A percentile compares a stretch with the other conserved stretches of the same genome.
phyloP scores from a whole-genome alignment of 192 early-diverging fungal species.

The Cetraspora pellucida region DNA sequence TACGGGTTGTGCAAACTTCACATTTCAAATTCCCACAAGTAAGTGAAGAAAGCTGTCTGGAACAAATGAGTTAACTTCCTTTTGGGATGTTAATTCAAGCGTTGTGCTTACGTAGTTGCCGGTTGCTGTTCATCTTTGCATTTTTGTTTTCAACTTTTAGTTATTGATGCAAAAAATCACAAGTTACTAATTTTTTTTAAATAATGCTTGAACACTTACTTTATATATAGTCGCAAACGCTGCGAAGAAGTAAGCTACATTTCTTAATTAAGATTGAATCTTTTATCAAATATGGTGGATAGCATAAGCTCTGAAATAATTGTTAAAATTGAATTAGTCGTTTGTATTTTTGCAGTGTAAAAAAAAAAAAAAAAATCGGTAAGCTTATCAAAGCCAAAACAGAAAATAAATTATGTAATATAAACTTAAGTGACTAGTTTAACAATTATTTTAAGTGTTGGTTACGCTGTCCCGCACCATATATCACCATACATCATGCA shows the following conservation, averaged over 20 bases:
- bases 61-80: neutral
- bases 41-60: neutral
- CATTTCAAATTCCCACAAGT: constrained; percentile 30
- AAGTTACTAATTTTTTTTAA: neutral
- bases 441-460: no score
- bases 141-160: neutral
- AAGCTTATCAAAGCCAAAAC: no score
- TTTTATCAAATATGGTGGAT: neutral
- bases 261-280: neutral
- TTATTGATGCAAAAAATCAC: neutral
- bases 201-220: neutral
- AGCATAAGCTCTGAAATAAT: neutral
- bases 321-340: neutral
- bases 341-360: no score
- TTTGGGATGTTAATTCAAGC: neutral
- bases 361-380: no score
- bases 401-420: no score
- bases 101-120: neutral
- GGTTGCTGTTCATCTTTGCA: neutral
- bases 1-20: constrained; percentile 30
- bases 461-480: no score
- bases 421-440: no score
- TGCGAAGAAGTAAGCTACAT: constrained; percentile 19
- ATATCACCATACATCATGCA: neutral
- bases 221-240: constrained; percentile 7